Evolutionary conservation across 139 green algal genomes (phyloP), one percentile per base, ranked within the genome.

Genomic region (Nannochloris sp.): DNA sequence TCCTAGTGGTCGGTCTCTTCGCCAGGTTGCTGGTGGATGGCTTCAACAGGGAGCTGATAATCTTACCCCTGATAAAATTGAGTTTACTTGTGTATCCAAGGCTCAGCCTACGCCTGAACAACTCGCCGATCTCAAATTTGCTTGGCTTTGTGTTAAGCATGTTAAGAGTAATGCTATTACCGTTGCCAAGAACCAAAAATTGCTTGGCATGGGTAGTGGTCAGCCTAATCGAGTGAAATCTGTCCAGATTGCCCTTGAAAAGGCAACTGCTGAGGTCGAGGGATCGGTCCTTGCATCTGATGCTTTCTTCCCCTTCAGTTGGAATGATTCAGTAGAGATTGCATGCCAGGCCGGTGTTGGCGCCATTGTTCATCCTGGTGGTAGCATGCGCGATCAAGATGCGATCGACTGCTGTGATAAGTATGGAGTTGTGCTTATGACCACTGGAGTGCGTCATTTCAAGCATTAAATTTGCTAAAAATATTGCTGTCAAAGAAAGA

Each of bases 81-180:
- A 85, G 27, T 97, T 97, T 72, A 89, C 66, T 7, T 69, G 75
- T 19, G 92, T 94, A n/a, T 89, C 79, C 5, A 72, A 97, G 69
- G 68, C 67, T 42, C 72, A 95, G 78, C 94, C 94, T 42, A 97
- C 87, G 5, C 60, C 71, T 29, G 30, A 95, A 70, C 85, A 97
- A 81, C 70, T 99, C 24, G 80, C 84, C 39, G 95, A 99, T 76
- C 78, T 97, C 15, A 89, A 90, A 81, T 97, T 99, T 79, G 95
- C 94, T 4, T 99, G 95, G 95, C 72, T 65, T 14, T 81, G 73
- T 38, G 90, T 97, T n/a, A 99, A 99, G 88, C 94, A 99, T 65
- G 94, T 99, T 42, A 99, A 99, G 85, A 89, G 71, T 74, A 99
- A 99, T 70, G 94, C 94, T 66, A 99, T 99, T 73, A 96, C 92